A percentile compares a stretch with the other conserved stretches of the same genome.
Evolutionary conservation across 257 asterid genomes (phyloP).

Genomic region (Fraxinus pennsylvanica): DNA sequence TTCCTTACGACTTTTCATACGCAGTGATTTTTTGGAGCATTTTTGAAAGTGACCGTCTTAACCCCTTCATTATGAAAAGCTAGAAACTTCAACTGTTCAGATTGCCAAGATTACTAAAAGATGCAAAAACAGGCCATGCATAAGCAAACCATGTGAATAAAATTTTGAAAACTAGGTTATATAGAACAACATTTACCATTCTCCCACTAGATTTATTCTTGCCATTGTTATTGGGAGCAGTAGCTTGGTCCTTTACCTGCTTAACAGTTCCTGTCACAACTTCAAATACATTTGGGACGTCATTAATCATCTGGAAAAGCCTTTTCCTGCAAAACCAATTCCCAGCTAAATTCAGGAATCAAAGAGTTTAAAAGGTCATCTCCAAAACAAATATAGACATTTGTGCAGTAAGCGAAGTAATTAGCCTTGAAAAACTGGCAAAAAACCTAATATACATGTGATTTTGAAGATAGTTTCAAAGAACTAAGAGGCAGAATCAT

Average conservation of each 20-base stretch:
- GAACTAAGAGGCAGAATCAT: not conserved
- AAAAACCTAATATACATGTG: not conserved
- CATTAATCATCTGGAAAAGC: conserved; percentile 77
- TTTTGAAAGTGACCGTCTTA: too few species aligned
- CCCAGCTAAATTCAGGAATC: not conserved
- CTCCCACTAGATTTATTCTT: conserved; percentile 52
- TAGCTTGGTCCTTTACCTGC: conserved; percentile 38
- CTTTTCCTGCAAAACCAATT: conserved; percentile 51
- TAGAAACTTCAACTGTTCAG: too few species aligned
- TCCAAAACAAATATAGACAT: not conserved
- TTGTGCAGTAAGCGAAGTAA: not conserved
- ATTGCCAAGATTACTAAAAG: conserved; percentile 40
- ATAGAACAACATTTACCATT: conserved; percentile 30
- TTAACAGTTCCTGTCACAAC: conserved; percentile 57
- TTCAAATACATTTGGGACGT: conserved; percentile 66
- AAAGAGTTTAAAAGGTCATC: not conserved
- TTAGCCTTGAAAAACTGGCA: not conserved
- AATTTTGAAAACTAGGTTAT: not conserved
- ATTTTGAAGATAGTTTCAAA: not conserved
- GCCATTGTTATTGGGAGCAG: conserved; percentile 47
- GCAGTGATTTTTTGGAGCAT: too few species aligned
- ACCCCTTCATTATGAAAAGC: too few species aligned
- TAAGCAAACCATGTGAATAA: not conserved
- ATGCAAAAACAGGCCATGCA: not conserved
- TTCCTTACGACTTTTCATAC: too few species aligned